Base-by-base conservation (phyloP, 441 rosid genomes). In the Croton setiger region DNA sequence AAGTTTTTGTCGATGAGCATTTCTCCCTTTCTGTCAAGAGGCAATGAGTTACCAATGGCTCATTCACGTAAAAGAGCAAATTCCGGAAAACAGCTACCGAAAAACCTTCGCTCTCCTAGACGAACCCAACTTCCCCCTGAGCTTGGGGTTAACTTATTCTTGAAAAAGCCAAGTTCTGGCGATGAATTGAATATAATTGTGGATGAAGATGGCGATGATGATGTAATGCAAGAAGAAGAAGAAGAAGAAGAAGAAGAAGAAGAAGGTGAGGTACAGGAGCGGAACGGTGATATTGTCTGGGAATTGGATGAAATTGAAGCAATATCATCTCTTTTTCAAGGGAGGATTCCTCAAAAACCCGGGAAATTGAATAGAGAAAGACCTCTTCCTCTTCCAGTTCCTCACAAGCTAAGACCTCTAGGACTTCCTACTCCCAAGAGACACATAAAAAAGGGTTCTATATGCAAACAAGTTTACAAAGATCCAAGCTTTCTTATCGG, bases 281-380 rank as follows among this genome's bases (percentile, higher is more conserved):
- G 54, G 33, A 60, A 62, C 4, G 73, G 36, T n/a, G 77, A 69
- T 33, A 21, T 69, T 71, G 76, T 76, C 0, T 93, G 96, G 98
- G 96, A 88, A 67, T 27, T 81, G 58, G 81, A 79, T 11, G 96
- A 93, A 77, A 65, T 87, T 56, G 93, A 87, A 53, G 91, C 99
- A 0, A 89, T 95, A 65, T 80, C 94, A 0, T 87, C 96, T 43
- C 93, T 95, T 45, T 95, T 95, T 47, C 84, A 75, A 68, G 86
- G 87, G 47, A 84, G 99, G 60, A 84, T 89, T 33, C 93, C 96
- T 20, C 96, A 92, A 67, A 95, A 86, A 66, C 97, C 98, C 0
- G 86, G 84, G 0, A 82, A 75, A 15, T 74, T 78, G 62, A 53
- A 60, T 5, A 74, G 88, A 69, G 84, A 79, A 72, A 81, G 99